phyloP scores from a whole-genome alignment of 768 basidiomycete genomes.

The Rubroboletus satanas region DNA sequence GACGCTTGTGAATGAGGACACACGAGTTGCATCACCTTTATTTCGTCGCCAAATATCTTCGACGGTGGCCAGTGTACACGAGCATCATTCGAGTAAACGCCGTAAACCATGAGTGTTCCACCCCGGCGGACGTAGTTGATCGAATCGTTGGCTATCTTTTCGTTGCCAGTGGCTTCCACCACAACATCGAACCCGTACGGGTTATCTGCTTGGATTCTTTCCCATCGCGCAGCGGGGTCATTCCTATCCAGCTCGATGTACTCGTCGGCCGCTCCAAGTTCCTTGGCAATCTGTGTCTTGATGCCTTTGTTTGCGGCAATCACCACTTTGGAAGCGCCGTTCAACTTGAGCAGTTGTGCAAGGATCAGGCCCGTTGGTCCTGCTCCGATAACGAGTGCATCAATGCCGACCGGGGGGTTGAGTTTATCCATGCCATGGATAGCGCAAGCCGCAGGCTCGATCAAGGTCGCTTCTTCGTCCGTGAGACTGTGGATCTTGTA shows the following conservation, averaged over 20 bases:
- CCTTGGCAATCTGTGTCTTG: conserved; percentile 78
- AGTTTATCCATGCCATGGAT: conserved; percentile 87
- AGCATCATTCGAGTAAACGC: conserved; percentile 80
- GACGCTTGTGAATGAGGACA: neutral
- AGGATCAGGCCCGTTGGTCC: conserved; percentile 85
- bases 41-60: conserved; percentile 70
- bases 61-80: conserved; percentile 77
- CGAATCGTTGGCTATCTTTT: conserved; percentile 72
- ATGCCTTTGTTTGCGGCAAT: conserved; percentile 84
- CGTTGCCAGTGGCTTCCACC: conserved; percentile 70
- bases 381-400: conserved; percentile 77
- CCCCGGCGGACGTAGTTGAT: conserved; percentile 83
- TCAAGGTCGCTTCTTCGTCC: conserved; percentile 78
- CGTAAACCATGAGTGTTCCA: conserved; percentile 79
- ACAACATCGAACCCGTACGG: conserved; percentile 85
- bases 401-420: conserved; percentile 69
- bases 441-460: conserved; percentile 85
- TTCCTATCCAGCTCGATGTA: conserved; percentile 78
- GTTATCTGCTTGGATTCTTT: conserved; percentile 66
- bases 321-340: conserved; percentile 73
- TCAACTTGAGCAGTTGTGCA: conserved; percentile 79
- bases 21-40: conserved; percentile 36
- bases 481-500: conserved; percentile 82
- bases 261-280: conserved; percentile 72
- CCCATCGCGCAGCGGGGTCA: conserved; percentile 70